These are phyloP conservation scores for Volvox carteri DNA, from an alignment of 163 green algal genomes.

Conservation along the genomic window DNA sequence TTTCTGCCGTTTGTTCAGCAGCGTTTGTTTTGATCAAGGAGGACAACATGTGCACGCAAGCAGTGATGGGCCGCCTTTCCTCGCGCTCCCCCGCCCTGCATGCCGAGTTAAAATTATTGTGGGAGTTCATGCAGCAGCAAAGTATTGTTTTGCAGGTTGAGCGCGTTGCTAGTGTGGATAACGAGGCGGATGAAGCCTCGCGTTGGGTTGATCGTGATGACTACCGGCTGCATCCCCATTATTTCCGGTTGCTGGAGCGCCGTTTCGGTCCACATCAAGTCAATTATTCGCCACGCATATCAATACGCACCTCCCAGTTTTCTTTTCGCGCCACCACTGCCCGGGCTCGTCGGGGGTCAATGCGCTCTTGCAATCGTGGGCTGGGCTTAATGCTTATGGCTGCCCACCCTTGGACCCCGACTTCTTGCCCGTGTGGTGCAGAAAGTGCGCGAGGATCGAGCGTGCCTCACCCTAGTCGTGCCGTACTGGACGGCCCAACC, in stretches of 20 bases:
- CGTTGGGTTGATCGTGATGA: slow-evolving; percentile 3
- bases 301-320: no score
- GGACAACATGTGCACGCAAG: no score
- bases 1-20: slow-evolving; percentile 12
- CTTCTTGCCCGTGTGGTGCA: no score
- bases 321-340: background rate
- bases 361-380: no score
- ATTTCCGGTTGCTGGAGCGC: background rate
- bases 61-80: background rate
- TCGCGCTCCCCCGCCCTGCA: background rate
- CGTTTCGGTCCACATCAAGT: slow-evolving; percentile 7
- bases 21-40: slow-evolving; percentile 14
- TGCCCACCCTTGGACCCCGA: no score
- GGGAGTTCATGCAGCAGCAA: slow-evolving; percentile 26
- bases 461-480: no score
- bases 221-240: slow-evolving; percentile 13
- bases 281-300: slow-evolving; percentile 4
- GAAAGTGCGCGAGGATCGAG: no score
- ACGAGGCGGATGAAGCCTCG: background rate
- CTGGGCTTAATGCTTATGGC: no score
- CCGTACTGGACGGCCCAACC: no score
- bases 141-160: slow-evolving; percentile 22
- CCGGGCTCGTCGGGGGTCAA: background rate
- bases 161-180: slow-evolving; percentile 17
- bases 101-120: background rate